Base-by-base conservation (phyloP, 106 monocot genomes). In the Vanilla planifolia region DNA sequence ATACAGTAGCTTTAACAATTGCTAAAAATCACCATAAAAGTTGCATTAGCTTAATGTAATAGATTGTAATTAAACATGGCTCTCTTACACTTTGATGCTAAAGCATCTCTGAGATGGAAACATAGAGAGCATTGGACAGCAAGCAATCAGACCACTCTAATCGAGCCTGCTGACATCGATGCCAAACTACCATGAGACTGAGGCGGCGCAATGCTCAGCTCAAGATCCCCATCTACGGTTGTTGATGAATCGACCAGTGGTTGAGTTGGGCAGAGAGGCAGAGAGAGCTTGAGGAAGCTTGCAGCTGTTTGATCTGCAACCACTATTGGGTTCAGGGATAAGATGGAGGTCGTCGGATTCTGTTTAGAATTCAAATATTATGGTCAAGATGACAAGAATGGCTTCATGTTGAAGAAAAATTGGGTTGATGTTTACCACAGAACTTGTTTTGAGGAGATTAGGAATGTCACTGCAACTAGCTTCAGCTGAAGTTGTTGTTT, bases 131-230 rank as follows among this genome's bases (percentile, higher is more conserved):
- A n/a, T n/a, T n/a, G n/a, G n/a, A n/a, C 11, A 53, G 5, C 2
- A 5, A 29, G 30, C 30, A 6, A 52, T 71, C 29, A 71, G 62
- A 62, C 22, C 15, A 73, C 73, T 24, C 43, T 51, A 13, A 73
- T 73, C 6, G 45, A 41, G 28, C 50, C 66, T 15, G 61, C 33
- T 2, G 29, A 20, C 13, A 46, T 16, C 16, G 34, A 27, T 0
- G 72, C 24, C 0, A 58, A 48, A 16, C n/a, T 51, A 15, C 41
- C 42, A 15, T 21, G 51, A 5, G 73, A 27, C 22, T 46, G 48
- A 6, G 73, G 73, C 0, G 73, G 73, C 10, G 48, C 73, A 4
- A 73, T 73, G 48, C 73, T 59, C 39, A 73, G 73, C 35, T 73
- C 66, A 40, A 73, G 34, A 33, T 66, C 66, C 4, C 35, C 60